A percentile compares a stretch with the other conserved stretches of the same genome.
These are phyloP conservation scores for Pestalotiopsis sp. DNA, from an alignment of 2,329 filamentous ascomycete genomes.

Conservation along the genomic window DNA sequence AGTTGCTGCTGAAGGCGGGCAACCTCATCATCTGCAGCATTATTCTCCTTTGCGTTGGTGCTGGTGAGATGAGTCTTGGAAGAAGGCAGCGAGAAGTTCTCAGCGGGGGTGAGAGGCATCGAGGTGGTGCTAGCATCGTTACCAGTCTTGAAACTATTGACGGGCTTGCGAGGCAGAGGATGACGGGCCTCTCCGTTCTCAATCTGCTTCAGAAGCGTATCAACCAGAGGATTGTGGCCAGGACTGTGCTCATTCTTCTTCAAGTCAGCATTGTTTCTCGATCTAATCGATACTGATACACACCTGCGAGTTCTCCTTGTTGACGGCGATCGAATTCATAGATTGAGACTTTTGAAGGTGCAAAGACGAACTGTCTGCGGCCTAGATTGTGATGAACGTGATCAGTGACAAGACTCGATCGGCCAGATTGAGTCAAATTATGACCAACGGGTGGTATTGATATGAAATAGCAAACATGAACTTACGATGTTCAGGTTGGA, in stretches of 20 bases:
- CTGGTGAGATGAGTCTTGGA: slow-evolving; percentile 57
- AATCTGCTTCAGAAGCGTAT: slow-evolving; percentile 74
- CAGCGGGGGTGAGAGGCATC: slow-evolving; percentile 64
- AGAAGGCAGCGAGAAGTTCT: slow-evolving; percentile 50
- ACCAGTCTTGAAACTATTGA: neutral
- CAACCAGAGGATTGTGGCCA: slow-evolving; percentile 58
- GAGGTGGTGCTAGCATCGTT: slow-evolving; percentile 54
- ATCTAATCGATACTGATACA: neutral
- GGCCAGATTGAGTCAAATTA: neutral
- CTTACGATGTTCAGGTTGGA: slow-evolving; percentile 1
- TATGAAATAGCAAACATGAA: neutral
- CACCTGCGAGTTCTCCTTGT: neutral
- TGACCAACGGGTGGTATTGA: neutral
- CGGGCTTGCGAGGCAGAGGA: neutral
- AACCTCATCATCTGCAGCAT: slow-evolving; percentile 57
- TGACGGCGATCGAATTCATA: too few relatives aligned
- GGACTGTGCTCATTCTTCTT: slow-evolving; percentile 6
- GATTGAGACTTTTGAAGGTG: too few relatives aligned
- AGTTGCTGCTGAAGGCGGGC: slow-evolving; percentile 72
- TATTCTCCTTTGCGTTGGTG: slow-evolving; percentile 45
- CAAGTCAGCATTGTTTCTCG: neutral
- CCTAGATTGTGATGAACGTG: too few relatives aligned
- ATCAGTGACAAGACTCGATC: too few relatives aligned
- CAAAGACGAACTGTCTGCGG: too few relatives aligned
- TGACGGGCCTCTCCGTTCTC: slow-evolving; percentile 54